These are phyloP conservation scores for Podaxis sp. DNA, from an alignment of 768 basidiomycete genomes.

Conservation along the genomic window DNA sequence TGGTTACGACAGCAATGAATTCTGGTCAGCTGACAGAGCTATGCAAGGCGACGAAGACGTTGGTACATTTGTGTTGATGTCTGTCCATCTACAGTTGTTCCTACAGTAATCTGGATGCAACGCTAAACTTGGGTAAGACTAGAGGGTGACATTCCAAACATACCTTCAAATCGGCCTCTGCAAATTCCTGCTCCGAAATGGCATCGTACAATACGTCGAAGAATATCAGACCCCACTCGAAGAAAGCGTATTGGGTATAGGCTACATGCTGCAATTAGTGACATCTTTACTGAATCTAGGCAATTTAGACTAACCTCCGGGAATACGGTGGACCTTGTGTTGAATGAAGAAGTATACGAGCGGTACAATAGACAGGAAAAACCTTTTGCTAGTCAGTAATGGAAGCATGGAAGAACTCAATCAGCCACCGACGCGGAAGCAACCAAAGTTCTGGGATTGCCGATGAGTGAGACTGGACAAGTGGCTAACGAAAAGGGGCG, in stretches of 20 bases:
- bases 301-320: constrained; percentile 58
- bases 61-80: constrained; percentile 26
- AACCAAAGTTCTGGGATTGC: constrained; percentile 46
- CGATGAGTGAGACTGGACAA: background rate
- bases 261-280: constrained; percentile 41
- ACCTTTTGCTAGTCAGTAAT: constrained; percentile 40
- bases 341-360: constrained; percentile 84
- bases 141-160: constrained; percentile 17
- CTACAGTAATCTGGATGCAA: constrained; percentile 28
- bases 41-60: constrained; percentile 41
- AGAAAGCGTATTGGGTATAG: constrained; percentile 83
- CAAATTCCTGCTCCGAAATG: constrained; percentile 59
- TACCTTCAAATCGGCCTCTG: constrained; percentile 53
- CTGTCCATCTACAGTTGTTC: constrained; percentile 14
- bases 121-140: background rate
- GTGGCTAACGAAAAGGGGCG: constrained; percentile 9
- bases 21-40: constrained; percentile 10
- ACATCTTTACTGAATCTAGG: constrained; percentile 1
- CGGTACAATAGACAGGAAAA: constrained; percentile 69
- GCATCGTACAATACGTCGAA: constrained; percentile 76
- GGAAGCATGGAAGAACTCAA: background rate
- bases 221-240: constrained; percentile 83
- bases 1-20: background rate
- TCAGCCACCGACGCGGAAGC: constrained; percentile 44
- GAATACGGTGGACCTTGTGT: constrained; percentile 77